These are phyloP conservation scores for Alternaria angustiovoidea DNA, from an alignment of 2,329 filamentous ascomycete species.

Conservation along the genomic window DNA sequence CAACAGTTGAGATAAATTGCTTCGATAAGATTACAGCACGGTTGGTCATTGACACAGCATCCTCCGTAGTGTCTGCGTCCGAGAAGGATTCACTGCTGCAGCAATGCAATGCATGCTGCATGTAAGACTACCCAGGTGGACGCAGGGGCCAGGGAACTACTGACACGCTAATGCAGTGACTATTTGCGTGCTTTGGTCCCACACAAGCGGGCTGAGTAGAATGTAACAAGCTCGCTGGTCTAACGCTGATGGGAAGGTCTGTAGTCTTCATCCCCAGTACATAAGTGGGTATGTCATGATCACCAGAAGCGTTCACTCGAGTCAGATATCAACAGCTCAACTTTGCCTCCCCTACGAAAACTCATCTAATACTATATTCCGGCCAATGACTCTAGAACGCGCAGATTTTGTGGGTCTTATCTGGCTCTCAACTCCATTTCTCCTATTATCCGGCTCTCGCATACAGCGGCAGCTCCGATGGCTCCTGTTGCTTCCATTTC, in stretches of 20 bases:
- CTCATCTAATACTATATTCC: neutral
- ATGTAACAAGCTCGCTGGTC: neutral
- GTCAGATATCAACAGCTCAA: neutral
- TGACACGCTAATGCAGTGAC: neutral
- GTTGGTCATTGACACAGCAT: neutral
- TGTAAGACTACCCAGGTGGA: neutral
- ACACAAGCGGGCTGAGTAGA: neutral
- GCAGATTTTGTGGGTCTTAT: neutral
- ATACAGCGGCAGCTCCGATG: neutral
- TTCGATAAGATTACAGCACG: neutral
- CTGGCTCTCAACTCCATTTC: neutral
- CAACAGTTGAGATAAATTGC: neutral
- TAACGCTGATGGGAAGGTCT: neutral
- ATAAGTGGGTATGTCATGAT: neutral
- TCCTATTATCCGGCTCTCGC: neutral
- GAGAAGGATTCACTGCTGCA: neutral
- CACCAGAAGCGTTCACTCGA: neutral
- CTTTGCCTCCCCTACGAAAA: neutral
- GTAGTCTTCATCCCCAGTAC: neutral
- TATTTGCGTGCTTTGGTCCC: neutral
- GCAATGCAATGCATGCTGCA: neutral
- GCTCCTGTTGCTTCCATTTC: neutral
- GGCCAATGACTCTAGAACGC: neutral
- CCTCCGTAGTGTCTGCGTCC: neutral
- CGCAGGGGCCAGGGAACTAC: neutral